phyloP scores from a whole-genome alignment of 2,329 filamentous ascomycete genomes.

The Teratosphaeria epicoccoides region DNA sequence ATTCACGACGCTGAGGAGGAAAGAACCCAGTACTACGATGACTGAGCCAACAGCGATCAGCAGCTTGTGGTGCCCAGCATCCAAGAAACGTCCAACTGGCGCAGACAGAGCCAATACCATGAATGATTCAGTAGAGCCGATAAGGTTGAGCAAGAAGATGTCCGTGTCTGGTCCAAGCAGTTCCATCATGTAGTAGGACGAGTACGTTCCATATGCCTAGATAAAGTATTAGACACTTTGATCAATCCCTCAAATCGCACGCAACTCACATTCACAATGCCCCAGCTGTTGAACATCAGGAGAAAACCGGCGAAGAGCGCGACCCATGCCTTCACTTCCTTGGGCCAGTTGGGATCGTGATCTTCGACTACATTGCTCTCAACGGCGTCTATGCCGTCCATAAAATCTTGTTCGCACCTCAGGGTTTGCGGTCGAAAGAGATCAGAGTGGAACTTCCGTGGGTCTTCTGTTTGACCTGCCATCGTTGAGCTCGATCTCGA shows the following conservation, averaged over 20 bases:
- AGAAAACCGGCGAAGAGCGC: conserved; percentile 39
- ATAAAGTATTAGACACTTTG: background rate
- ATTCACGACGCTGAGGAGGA: conserved; percentile 34
- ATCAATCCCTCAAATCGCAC: background rate
- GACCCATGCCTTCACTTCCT: conserved; percentile 34
- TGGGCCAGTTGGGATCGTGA: conserved; percentile 29
- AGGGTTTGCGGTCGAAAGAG: background rate
- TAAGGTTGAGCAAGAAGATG: conserved; percentile 35
- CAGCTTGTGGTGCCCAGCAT: conserved; percentile 34
- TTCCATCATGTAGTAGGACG: conserved; percentile 38
- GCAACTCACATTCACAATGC: conserved; percentile 9
- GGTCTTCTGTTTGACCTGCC: background rate
- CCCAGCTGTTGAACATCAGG: conserved; percentile 34
- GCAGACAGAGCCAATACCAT: conserved; percentile 37
- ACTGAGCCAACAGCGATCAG: conserved; percentile 34
- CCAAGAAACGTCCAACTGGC: conserved; percentile 38
- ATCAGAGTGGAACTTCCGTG: background rate
- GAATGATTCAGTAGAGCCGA: conserved; percentile 39
- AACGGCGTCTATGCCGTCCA: background rate
- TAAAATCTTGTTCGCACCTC: background rate
- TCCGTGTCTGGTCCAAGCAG: conserved; percentile 30
- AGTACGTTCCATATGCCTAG: conserved; percentile 38
- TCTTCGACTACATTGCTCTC: background rate
- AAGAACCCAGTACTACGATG: conserved; percentile 34
- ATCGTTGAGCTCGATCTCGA: background rate